Conservation (phyloP, 2,329 filamentous ascomycete species). For the Orbilia javanica region DNA sequence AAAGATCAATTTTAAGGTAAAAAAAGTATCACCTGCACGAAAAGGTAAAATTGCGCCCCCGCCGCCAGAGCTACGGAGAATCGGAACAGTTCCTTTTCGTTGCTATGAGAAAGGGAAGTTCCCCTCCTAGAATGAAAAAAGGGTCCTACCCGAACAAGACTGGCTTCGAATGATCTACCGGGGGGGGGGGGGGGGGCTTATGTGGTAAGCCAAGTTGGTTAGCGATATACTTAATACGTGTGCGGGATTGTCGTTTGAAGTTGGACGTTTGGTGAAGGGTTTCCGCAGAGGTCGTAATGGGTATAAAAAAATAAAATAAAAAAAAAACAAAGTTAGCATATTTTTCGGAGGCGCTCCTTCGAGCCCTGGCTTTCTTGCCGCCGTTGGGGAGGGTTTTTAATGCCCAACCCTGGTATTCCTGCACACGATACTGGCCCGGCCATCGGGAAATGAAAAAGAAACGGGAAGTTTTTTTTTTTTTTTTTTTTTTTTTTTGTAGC, state of each 20-base stretch:
- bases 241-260: background rate
- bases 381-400: constrained; percentile 37
- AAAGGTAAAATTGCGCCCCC: constrained; percentile 42
- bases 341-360: constrained; percentile 51
- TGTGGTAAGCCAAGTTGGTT: constrained; percentile 10
- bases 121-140: constrained; percentile 1
- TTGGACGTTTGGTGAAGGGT: too few relatives aligned
- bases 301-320: background rate
- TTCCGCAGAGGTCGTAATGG: too few relatives aligned
- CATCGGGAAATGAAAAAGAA: constrained; percentile 55
- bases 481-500: background rate
- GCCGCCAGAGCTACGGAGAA: constrained; percentile 23
- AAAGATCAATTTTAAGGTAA: constrained; percentile 27
- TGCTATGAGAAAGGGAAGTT: constrained; percentile 35
- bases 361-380: constrained; percentile 42
- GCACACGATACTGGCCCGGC: constrained; percentile 42
- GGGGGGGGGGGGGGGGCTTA: background rate
- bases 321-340: constrained; percentile 9
- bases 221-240: constrained; percentile 1
- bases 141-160: constrained; percentile 53
- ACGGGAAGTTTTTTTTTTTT: constrained; percentile 36
- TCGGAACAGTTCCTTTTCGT: constrained; percentile 20
- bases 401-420: constrained; percentile 49
- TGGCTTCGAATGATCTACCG: constrained; percentile 17
- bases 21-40: constrained; percentile 23